These are phyloP conservation scores for Neoconidiobolus thromboides DNA, from an alignment of 371 early-diverging fungal species.

Conservation along the genomic window DNA sequence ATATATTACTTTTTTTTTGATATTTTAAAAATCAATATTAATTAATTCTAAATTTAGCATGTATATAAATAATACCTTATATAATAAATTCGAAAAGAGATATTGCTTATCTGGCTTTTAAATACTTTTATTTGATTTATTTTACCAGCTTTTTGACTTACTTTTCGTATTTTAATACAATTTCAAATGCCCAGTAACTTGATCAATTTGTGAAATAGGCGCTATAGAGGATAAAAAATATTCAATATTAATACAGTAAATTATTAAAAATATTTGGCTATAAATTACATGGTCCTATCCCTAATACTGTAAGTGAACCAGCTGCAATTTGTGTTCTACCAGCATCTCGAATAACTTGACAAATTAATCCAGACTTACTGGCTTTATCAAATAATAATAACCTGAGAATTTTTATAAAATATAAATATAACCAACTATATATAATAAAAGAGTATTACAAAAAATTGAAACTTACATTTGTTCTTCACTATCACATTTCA, in stretches of 20 bases:
- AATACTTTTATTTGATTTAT: too few species aligned
- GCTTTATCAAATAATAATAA: conserved; percentile 55
- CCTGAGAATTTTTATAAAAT: conserved; percentile 16
- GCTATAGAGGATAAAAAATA: conserved; percentile 16
- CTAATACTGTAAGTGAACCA: conserved; percentile 87
- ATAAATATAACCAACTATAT: background rate
- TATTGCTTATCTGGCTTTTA: too few species aligned
- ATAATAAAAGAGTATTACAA: background rate
- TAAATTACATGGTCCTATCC: conserved; percentile 75
- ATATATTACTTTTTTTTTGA: too few species aligned
- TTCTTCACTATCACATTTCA: conserved; percentile 59
- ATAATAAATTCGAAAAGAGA: too few species aligned
- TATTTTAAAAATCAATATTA: too few species aligned
- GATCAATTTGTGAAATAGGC: conserved; percentile 51
- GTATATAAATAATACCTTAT: too few species aligned
- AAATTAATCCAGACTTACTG: conserved; percentile 40
- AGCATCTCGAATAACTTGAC: conserved; percentile 79
- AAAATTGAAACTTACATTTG: conserved; percentile 31
- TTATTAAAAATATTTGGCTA: background rate
- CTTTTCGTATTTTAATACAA: conserved; percentile 27
- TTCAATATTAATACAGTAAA: background rate
- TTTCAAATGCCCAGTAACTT: conserved; percentile 71
- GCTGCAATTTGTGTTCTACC: conserved; percentile 96
- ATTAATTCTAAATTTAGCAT: too few species aligned
- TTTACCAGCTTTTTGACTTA: too few species aligned